Evolutionary conservation across 306 rosid species (phyloP).

Genomic region (Vachellia pachyceras): DNA sequence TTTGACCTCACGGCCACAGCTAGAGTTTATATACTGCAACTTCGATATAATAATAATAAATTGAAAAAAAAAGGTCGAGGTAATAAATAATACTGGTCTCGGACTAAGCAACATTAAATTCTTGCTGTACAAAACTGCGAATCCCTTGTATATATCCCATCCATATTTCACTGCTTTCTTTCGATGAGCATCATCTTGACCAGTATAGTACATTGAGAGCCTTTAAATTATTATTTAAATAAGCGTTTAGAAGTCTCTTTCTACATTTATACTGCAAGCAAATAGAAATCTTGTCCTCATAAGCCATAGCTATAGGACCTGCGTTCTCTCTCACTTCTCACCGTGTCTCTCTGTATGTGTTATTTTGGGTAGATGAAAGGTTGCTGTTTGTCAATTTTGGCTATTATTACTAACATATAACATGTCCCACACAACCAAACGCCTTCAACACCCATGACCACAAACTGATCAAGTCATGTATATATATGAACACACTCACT

Average conservation of each 20-base stretch:
- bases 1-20: too few species aligned
- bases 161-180: neutral
- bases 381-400: conserved; percentile 58
- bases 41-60: neutral
- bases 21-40: neutral
- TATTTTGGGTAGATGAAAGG: conserved; percentile 34
- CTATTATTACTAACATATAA: conserved; percentile 40
- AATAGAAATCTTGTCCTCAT: neutral
- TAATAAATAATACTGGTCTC: neutral
- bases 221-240: neutral
- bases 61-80: neutral
- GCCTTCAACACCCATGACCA: conserved; percentile 30
- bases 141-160: neutral
- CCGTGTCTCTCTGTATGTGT: neutral
- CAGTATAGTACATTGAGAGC: neutral
- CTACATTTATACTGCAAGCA: neutral
- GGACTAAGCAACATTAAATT: neutral
- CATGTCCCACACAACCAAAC: conserved; percentile 46
- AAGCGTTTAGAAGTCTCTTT: neutral
- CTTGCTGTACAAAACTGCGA: neutral
- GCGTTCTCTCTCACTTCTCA: neutral
- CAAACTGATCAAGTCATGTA: conserved; percentile 19
- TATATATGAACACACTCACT: conserved; percentile 9
- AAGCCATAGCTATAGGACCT: neutral
- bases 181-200: neutral